Conservation (phyloP, 345 rosid species). For the Arabis hirsuta region DNA sequence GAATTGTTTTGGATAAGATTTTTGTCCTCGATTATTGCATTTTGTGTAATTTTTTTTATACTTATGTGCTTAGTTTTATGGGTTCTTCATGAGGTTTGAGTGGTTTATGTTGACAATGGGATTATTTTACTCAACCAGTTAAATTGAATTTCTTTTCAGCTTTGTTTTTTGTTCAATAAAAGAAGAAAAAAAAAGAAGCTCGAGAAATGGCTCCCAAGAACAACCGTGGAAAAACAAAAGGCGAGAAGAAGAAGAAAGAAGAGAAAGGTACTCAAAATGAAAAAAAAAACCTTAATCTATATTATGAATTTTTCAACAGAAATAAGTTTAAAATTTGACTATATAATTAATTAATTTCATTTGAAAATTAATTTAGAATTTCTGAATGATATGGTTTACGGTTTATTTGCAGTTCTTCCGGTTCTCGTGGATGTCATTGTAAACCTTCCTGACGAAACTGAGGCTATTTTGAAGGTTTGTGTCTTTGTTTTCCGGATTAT, state of each 20-base stretch:
- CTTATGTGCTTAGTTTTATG: not conserved
- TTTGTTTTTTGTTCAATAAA: slow-evolving; percentile 22
- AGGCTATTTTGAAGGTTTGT: slow-evolving; percentile 74
- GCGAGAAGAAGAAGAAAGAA: slow-evolving; percentile 97
- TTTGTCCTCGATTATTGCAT: not conserved
- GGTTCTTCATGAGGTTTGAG: slow-evolving; percentile 25
- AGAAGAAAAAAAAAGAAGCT: slow-evolving; percentile 17
- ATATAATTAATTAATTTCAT: not conserved
- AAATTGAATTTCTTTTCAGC: slow-evolving; percentile 17
- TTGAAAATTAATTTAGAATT: not conserved
- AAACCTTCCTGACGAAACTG: slow-evolving; percentile 84
- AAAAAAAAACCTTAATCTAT: not conserved
- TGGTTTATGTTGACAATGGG: slow-evolving; percentile 22
- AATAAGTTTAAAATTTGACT: not conserved
- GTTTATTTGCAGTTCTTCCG: slow-evolving; percentile 77
- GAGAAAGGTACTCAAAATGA: slow-evolving; percentile 67
- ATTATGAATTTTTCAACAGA: not conserved
- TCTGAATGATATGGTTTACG: slow-evolving; percentile 17
- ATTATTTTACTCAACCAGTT: slow-evolving; percentile 6
- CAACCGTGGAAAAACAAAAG: slow-evolving; percentile 87
- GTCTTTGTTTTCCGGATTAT: slow-evolving; percentile 15
- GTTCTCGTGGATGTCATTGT: slow-evolving; percentile 80
- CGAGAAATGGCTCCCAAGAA: slow-evolving; percentile 89
- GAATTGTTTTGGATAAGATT: slow-evolving; percentile 33
- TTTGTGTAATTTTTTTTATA: not conserved